Base-by-base conservation (phyloP, 176 grass and related monocot genomes). In the Phoenix dactylifera region DNA sequence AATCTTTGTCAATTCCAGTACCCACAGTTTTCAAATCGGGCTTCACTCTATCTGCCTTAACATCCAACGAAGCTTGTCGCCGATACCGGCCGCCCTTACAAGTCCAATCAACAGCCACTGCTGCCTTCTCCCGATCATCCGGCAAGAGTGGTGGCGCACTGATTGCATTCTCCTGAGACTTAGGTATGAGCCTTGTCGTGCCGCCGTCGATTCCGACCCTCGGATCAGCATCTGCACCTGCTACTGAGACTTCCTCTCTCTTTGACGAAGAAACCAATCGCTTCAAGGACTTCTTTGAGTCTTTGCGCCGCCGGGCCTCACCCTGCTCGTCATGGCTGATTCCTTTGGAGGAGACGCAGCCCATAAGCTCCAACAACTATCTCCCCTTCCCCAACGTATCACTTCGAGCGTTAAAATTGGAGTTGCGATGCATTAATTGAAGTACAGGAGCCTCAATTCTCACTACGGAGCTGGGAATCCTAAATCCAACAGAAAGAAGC, bases 291-390 rank as follows among this genome's bases (percentile, higher is more conserved):
- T 82, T 89, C 76, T 87, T 87, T 0, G 80, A 84, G 7, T 78
- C 77, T 26, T 55, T 76, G 55, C 72, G 74, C 57, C 74, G 73
- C 35, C 68, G 87, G 54, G 69, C 68, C 67, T 85, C 76, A 4
- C 76, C 55, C 12, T 57, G 26, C 16, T 80, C 78, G 4, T 35
- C 55, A 17, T 79, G 75, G 63, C 55, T 76, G 76, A 86, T 82
- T 76, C 83, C 80, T 72, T 98, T 98, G 2, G 94, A 88, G 74
- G 78, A 83, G 64, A 85, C 73, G 53, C 94, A 98, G 61, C 94
- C 94, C 94, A 98, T 98, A 52, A 76, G 65, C 67, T 67, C 52
- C 58, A 68, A 67, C 60, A 54, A 49, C 23, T 23, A 64, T 23
- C 48, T 16, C 28, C 60, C 61, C 71, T 76, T 24, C 70, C 72